Evolutionary conservation across 2,329 filamentous ascomycete species (phyloP), one percentile per base, ranked within the genome.

Genomic region (Sclerotinia nivalis): DNA sequence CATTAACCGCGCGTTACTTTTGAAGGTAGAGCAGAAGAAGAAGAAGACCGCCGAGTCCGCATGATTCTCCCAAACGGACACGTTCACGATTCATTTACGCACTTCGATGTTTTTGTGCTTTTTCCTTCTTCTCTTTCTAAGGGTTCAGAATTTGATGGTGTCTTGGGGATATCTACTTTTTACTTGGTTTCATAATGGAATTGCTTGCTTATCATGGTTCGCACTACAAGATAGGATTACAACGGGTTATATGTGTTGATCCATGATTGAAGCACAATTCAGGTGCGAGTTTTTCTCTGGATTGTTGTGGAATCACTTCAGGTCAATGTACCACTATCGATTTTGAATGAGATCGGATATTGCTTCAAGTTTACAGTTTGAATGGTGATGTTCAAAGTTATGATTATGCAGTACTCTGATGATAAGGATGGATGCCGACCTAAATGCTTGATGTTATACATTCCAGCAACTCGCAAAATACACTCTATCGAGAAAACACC

Each of bases 1-100:
- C 84, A 99, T 99, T 89, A 98, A 99, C 87, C 92, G 96, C 77
- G 96, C 96, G 20, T 86, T 99, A 76, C 86, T 99, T 77, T 88
- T 97, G 81, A 97, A 97, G 89, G 93, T 97, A 69, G 93, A 97
- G 83, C 92, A 97, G 84, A 97, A 97, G 91, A 97, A 97, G 91
- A 93, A 93, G 85, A 88, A 88, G 83, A 79, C 79, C 43, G 72
- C 78, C 61, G 80, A 81, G 71, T 65, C 61, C 22, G 80, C 73
- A 71, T 81, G 79, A 70, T 60, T 18, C 55, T 43, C 45, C 37
- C 56, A 43, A 56, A 52, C 37, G 40, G n/a, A 43, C 54, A 65
- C 28, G 40, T 66, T 43, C 47, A 37, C 47, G 40, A 69, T 43
- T 47, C 8, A 25, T 56, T 65, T 47, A 55, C 50, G 64, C 64